Percentiles rank a stretch among this genome's conserved stretches.
These are phyloP conservation scores for Beauveria pseudobassiana DNA, from an alignment of 2,329 filamentous ascomycete genomes.

Conservation along the genomic window DNA sequence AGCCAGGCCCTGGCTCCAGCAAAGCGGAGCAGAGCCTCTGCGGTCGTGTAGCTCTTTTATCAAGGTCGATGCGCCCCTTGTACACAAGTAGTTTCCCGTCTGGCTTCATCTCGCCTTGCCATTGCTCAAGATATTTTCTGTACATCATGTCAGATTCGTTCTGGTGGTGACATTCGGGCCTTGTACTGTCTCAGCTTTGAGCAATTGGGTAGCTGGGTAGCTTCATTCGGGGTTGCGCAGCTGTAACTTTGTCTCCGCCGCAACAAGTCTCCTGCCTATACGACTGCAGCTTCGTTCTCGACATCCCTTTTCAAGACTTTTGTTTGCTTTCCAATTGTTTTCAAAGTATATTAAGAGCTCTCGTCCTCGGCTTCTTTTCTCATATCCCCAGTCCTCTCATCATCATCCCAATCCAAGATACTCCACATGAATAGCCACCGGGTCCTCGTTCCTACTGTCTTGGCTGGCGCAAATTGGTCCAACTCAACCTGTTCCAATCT, in stretches of 20 bases:
- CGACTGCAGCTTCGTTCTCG: background rate
- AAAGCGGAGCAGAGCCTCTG: background rate
- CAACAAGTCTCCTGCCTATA: background rate
- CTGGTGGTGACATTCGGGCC: background rate
- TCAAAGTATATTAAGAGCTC: background rate
- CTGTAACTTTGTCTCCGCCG: background rate
- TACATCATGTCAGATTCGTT: background rate
- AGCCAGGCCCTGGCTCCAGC: background rate
- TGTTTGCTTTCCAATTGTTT: background rate
- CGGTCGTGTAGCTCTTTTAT: constrained; percentile 1
- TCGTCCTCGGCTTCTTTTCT: background rate
- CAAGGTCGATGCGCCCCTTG: constrained; percentile 1
- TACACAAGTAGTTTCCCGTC: background rate
- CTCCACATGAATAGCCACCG: constrained; percentile 8
- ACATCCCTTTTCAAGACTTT: background rate
- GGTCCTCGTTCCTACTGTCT: background rate
- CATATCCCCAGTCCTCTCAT: background rate
- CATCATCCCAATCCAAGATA: background rate
- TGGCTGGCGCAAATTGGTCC: background rate
- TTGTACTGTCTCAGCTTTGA: background rate
- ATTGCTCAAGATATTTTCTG: background rate
- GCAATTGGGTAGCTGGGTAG: background rate
- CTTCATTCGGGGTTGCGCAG: background rate
- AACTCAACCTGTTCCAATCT: background rate
- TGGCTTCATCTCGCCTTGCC: background rate